phyloP scores from a whole-genome alignment of 2,329 filamentous ascomycete genomes.

The Hymenoscyphus scutula region DNA sequence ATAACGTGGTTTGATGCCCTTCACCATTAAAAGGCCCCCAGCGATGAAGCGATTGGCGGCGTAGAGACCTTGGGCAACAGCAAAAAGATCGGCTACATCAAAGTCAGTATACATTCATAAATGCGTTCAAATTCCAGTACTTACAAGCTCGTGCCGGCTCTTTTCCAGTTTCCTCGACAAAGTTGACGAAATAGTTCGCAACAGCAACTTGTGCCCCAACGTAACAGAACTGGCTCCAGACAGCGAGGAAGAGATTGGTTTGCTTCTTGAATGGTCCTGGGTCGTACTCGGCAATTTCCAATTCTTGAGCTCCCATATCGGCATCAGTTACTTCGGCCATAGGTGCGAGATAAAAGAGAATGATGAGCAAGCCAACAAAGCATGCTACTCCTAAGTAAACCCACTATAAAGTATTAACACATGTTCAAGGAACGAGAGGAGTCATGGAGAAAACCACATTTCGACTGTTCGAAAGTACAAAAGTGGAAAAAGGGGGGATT shows the following conservation, averaged over 20 bases:
- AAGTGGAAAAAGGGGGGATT: no score
- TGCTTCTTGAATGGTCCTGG: conserved; percentile 67
- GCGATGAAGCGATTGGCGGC: conserved; percentile 71
- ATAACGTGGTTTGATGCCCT: conserved; percentile 55
- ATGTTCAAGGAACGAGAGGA: no score
- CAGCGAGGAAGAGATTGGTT: conserved; percentile 73
- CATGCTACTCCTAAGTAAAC: conserved; percentile 71
- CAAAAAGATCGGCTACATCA: conserved; percentile 46
- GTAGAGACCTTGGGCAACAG: conserved; percentile 70
- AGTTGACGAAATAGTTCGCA: conserved; percentile 71
- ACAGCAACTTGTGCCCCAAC: conserved; percentile 69
- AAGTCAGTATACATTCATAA: neutral
- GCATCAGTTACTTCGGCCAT: conserved; percentile 72
- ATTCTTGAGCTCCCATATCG: conserved; percentile 65
- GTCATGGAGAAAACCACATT: no score
- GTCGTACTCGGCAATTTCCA: conserved; percentile 41
- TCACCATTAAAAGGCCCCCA: conserved; percentile 62
- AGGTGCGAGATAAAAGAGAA: conserved; percentile 61
- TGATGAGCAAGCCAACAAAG: conserved; percentile 63
- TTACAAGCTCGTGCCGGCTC: conserved; percentile 41
- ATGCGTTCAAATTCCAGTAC: neutral
- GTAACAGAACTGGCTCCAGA: conserved; percentile 76
- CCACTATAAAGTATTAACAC: conserved; percentile 47
- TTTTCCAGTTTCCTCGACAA: conserved; percentile 55
- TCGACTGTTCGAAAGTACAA: no score